Evolutionary conservation across 306 rosid species (phyloP).

Genomic region (Cyclanthera cordifolia): DNA sequence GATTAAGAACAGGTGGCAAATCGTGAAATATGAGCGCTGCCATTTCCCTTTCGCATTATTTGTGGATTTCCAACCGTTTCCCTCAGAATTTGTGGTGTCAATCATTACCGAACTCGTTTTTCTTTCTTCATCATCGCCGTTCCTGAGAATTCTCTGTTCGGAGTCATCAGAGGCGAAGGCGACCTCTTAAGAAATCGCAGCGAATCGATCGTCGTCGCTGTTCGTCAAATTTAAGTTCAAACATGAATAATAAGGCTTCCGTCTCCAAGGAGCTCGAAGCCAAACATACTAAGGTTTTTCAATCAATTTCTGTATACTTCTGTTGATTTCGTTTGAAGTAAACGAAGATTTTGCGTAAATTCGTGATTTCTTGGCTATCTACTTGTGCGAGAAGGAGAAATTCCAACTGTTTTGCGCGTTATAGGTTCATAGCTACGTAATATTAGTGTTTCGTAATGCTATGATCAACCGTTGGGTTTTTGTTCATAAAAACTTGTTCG

Average conservation of each 20-base stretch:
- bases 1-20: constrained; percentile 9
- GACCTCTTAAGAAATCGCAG: background rate
- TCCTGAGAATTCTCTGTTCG: background rate
- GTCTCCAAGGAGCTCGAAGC: constrained; percentile 79
- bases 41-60: constrained; percentile 8
- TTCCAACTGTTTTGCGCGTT: background rate
- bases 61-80: constrained; percentile 22
- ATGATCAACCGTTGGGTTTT: background rate
- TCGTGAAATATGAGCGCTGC: constrained; percentile 6
- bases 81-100: constrained; percentile 30
- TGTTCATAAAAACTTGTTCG: background rate
- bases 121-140: background rate
- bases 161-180: background rate
- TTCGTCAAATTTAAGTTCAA: constrained; percentile 19
- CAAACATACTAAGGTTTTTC: constrained; percentile 54
- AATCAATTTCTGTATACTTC: background rate
- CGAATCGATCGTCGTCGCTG: background rate
- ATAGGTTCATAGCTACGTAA: background rate
- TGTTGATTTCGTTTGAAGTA: background rate
- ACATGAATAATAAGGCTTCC: constrained; percentile 66
- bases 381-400: background rate
- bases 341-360: background rate
- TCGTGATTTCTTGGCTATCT: background rate
- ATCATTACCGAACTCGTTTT: background rate
- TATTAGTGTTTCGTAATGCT: background rate